phyloP scores from a whole-genome alignment of 2,329 filamentous ascomycete species.

The Verticillium albo-atrum region DNA sequence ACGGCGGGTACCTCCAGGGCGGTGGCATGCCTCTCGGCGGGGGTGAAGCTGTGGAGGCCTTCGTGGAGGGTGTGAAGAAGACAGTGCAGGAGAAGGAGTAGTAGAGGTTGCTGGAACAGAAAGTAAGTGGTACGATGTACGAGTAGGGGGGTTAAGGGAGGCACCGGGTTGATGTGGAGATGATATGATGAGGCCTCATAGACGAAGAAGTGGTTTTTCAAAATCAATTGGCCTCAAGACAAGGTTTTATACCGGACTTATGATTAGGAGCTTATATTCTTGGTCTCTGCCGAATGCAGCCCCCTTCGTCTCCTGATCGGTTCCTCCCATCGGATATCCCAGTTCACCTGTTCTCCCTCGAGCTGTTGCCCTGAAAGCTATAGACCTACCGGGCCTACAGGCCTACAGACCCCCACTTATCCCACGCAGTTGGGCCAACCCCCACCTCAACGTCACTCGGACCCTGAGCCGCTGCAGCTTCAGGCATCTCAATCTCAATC shows the following conservation, averaged over 20 bases:
- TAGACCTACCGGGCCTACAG: too few relatives aligned
- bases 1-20: constrained; percentile 76
- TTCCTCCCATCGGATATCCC: too few relatives aligned
- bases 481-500: not conserved
- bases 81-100: constrained; percentile 58
- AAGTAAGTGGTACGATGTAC: not conserved
- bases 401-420: not conserved
- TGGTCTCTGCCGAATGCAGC: too few relatives aligned
- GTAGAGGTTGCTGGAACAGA: not conserved
- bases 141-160: not conserved
- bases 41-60: constrained; percentile 83
- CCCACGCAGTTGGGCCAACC: not conserved
- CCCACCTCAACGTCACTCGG: not conserved
- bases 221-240: too few relatives aligned
- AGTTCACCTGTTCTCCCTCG: too few relatives aligned
- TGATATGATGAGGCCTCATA: not conserved
- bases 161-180: not conserved
- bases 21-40: constrained; percentile 82
- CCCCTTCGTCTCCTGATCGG: too few relatives aligned
- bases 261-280: too few relatives aligned
- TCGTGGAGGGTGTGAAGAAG: constrained; percentile 83
- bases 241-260: too few relatives aligned
- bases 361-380: too few relatives aligned
- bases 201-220: not conserved
- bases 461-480: not conserved